phyloP scores from a whole-genome alignment of 106 monocot genomes.

The Agapanthus africanus region DNA sequence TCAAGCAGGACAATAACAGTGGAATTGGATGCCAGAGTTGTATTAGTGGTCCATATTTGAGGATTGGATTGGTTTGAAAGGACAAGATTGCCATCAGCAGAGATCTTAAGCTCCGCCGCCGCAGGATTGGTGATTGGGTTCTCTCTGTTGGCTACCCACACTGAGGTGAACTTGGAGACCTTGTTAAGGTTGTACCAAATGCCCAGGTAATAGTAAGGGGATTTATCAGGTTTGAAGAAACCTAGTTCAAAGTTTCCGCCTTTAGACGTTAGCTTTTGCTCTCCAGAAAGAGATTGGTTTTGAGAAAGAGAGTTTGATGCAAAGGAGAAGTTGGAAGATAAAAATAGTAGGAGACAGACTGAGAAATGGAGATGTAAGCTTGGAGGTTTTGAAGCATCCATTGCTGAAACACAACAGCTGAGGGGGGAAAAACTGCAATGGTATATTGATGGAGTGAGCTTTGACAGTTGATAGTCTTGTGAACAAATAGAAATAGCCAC shows the following conservation, averaged over 20 bases:
- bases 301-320: slow-evolving; percentile 13
- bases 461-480: too few species aligned
- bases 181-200: slow-evolving; percentile 39
- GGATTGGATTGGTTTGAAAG: slow-evolving; percentile 12
- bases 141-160: slow-evolving; percentile 27
- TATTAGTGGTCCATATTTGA: slow-evolving; percentile 33
- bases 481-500: too few species aligned
- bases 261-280: slow-evolving; percentile 17
- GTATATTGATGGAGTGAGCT: too few species aligned
- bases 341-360: slow-evolving; percentile 1
- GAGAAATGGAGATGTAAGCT: too few species aligned
- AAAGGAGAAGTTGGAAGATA: not conserved
- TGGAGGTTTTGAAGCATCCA: too few species aligned
- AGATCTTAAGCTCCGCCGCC: slow-evolving; percentile 13
- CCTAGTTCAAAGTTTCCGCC: slow-evolving; percentile 39
- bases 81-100: slow-evolving; percentile 29
- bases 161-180: slow-evolving; percentile 14
- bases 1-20: slow-evolving; percentile 16
- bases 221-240: slow-evolving; percentile 30
- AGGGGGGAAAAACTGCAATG: too few species aligned
- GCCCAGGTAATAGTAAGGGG: slow-evolving; percentile 27
- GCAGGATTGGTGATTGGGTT: slow-evolving; percentile 8
- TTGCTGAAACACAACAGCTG: too few species aligned
- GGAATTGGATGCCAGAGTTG: not conserved
- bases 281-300: slow-evolving; percentile 20